Evolutionary conservation across 768 basidiomycete genomes (phyloP).

Genomic region (Kwoniella heveanensis): DNA sequence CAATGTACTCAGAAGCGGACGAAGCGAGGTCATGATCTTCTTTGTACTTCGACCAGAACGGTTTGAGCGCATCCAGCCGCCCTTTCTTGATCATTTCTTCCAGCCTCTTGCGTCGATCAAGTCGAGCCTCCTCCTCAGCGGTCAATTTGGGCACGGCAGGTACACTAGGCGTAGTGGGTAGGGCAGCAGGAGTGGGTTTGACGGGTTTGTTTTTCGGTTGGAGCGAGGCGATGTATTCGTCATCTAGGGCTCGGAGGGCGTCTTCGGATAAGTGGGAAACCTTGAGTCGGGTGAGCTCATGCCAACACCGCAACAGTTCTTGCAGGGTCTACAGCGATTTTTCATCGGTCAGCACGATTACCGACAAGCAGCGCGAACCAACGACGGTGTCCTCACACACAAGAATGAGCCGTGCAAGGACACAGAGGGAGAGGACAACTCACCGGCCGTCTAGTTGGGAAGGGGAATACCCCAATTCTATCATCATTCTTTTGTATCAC

Average conservation of each 20-base stretch:
- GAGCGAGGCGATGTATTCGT: slow-evolving; percentile 82
- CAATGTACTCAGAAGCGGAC: slow-evolving; percentile 75
- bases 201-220: slow-evolving; percentile 70
- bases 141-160: slow-evolving; percentile 66
- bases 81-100: slow-evolving; percentile 91
- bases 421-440: slow-evolving; percentile 57
- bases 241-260: slow-evolving; percentile 79
- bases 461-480: slow-evolving; percentile 85
- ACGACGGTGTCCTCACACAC: no score
- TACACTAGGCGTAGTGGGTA: slow-evolving; percentile 58
- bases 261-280: slow-evolving; percentile 83
- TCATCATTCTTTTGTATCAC: slow-evolving; percentile 74
- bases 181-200: slow-evolving; percentile 56
- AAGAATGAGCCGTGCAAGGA: background rate
- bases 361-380: no score
- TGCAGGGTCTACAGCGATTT: slow-evolving; percentile 89
- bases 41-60: slow-evolving; percentile 79
- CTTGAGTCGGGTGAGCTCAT: slow-evolving; percentile 82
- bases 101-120: slow-evolving; percentile 78
- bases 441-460: slow-evolving; percentile 93
- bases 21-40: slow-evolving; percentile 64
- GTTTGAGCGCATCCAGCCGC: slow-evolving; percentile 73
- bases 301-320: slow-evolving; percentile 81
- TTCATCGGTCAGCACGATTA: no score
- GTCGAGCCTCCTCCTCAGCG: slow-evolving; percentile 75